Evolutionary conservation across 345 rosid species (phyloP).

Genomic region (rapeseed (Brassica napus)): Da-Ae NC_063445.1:16732001-16732500

Average conservation of each 20-base stretch:
- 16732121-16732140: background rate
- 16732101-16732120: background rate
- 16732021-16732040: background rate
- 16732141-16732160: constrained; percentile 24
- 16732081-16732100: constrained; percentile 25
- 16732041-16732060: background rate
- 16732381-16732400: constrained; percentile 29
- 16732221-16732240: constrained; percentile 16
- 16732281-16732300: constrained; percentile 13
- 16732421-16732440: constrained; percentile 42
- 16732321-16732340: constrained; percentile 18
- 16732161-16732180: constrained; percentile 41
- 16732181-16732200: constrained; percentile 36
- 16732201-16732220: constrained; percentile 22
- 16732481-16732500: constrained; percentile 35
- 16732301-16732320: background rate
- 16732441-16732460: constrained; percentile 28
- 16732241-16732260: constrained; percentile 30
- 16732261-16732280: constrained; percentile 38
- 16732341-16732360: constrained; percentile 19
- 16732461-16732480: constrained; percentile 37
- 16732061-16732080: constrained; percentile 22
- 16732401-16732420: constrained; percentile 37
- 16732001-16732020: constrained; percentile 25
- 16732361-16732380: constrained; percentile 28